Evolutionary conservation across 192 early-diverging fungal genomes (phyloP).

Genomic region (Lobosporangium transversale): DNA sequence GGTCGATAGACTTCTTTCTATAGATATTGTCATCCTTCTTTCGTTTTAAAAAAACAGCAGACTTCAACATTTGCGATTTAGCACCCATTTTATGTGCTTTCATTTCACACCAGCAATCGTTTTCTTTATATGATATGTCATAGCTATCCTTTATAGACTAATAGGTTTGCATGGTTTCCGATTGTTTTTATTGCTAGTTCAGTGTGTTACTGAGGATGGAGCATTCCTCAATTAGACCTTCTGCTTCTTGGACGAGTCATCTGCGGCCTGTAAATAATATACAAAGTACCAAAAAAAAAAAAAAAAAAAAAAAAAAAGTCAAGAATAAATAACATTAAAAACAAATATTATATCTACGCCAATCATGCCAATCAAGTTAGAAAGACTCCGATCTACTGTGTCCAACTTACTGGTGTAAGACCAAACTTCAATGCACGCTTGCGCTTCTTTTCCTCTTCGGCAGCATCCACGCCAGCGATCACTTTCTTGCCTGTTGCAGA

Average conservation of each 20-base stretch:
- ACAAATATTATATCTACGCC: not conserved
- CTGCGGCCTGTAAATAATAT: not conserved
- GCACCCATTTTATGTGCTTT: not conserved
- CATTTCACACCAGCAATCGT: not conserved
- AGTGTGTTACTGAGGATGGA: too few species aligned
- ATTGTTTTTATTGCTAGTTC: too few species aligned
- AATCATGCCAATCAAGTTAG: too few species aligned
- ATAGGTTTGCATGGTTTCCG: not conserved
- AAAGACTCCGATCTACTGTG: too few species aligned
- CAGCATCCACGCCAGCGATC: slow-evolving; percentile 24
- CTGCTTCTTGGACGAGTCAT: slow-evolving; percentile 26
- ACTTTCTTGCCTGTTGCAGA: slow-evolving; percentile 2
- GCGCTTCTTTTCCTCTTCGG: slow-evolving; percentile 73
- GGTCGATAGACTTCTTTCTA: too few species aligned
- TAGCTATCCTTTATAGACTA: not conserved
- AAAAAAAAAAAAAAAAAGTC: not conserved
- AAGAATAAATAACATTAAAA: not conserved
- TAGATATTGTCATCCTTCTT: too few species aligned
- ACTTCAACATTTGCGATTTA: not conserved
- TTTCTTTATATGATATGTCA: not conserved
- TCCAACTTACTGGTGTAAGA: not conserved
- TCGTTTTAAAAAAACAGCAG: too few species aligned
- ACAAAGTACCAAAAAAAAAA: not conserved
- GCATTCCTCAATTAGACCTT: slow-evolving; percentile 8
- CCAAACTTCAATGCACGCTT: slow-evolving; percentile 72